Percentiles rank a stretch among this genome's conserved stretches.
These are phyloP conservation scores for Hippophae gyantsensis DNA, from an alignment of 306 rosid species.

Conservation along the genomic window DNA sequence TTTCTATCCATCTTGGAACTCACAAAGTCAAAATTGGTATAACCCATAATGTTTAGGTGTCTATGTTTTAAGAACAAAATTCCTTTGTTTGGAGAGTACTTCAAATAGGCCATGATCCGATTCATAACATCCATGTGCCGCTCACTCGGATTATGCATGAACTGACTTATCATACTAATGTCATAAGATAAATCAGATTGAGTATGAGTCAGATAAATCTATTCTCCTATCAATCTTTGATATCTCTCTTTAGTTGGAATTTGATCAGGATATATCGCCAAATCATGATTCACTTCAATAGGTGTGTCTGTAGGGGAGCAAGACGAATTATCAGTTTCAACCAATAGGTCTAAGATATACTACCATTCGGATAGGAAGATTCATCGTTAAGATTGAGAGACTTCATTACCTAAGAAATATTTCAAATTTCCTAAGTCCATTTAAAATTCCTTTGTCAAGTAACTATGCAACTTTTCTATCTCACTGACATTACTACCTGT, in stretches of 20 bases:
- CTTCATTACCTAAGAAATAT: background rate
- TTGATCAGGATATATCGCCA: background rate
- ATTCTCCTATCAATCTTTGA: background rate
- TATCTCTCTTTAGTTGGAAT: background rate
- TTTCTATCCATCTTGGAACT: background rate
- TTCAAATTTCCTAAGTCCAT: background rate
- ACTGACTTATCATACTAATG: background rate
- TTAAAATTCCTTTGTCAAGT: background rate
- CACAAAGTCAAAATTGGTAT: too few species aligned
- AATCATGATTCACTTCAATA: background rate
- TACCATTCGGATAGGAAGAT: background rate
- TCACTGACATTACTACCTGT: background rate
- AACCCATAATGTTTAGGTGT: background rate
- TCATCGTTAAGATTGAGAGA: background rate
- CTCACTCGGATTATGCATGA: background rate
- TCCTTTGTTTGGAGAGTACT: background rate
- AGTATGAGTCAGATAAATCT: background rate
- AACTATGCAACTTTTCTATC: background rate
- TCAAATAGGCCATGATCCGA: background rate
- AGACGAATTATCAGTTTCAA: too few species aligned
- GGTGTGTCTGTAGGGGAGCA: background rate
- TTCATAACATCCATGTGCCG: background rate
- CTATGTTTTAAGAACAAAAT: background rate
- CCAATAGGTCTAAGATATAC: background rate
- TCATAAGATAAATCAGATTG: background rate